Conservation (phyloP, 257 asterid species). For the Avicennia marina region DNA sequence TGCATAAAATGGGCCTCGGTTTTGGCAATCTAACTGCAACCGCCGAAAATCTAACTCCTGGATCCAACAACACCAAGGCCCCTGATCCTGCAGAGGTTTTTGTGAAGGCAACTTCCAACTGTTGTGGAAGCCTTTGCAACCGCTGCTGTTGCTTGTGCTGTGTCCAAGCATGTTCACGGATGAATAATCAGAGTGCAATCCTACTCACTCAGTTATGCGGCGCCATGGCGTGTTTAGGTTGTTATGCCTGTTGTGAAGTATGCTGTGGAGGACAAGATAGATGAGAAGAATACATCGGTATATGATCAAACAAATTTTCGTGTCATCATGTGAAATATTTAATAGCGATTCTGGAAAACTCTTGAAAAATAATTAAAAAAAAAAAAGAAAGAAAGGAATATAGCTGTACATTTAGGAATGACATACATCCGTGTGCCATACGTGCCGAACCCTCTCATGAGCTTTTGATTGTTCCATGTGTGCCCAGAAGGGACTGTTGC, state of each 20-base stretch:
- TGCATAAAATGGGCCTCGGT: slow-evolving; percentile 47
- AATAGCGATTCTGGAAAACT: too few relatives aligned
- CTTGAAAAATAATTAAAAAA: too few relatives aligned
- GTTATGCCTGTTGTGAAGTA: slow-evolving; percentile 49
- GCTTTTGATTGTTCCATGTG: too few relatives aligned
- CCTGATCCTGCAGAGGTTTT: slow-evolving; percentile 57
- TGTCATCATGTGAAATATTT: too few relatives aligned
- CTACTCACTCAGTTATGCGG: slow-evolving; percentile 60
- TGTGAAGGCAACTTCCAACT: slow-evolving; percentile 55
- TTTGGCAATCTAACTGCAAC: slow-evolving; percentile 76
- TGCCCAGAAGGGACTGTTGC: too few relatives aligned
- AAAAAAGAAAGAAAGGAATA: too few relatives aligned
- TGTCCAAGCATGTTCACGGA: slow-evolving; percentile 46
- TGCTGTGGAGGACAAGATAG: slow-evolving; percentile 50
- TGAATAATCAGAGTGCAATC: slow-evolving; percentile 70
- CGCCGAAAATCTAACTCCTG: slow-evolving; percentile 58
- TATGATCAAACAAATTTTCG: too few relatives aligned
- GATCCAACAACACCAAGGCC: slow-evolving; percentile 27
- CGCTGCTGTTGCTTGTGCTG: slow-evolving; percentile 88
- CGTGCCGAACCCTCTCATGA: too few relatives aligned
- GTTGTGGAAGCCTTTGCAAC: slow-evolving; percentile 58
- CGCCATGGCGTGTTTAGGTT: slow-evolving; percentile 71
- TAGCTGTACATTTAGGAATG: too few relatives aligned
- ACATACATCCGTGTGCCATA: too few relatives aligned
- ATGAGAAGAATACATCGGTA: slow-evolving; percentile 7